These are phyloP conservation scores for Kluyveromyces marxianus DNA, from an alignment of 1,139 yeast species.

Conservation along the genomic window DNA sequence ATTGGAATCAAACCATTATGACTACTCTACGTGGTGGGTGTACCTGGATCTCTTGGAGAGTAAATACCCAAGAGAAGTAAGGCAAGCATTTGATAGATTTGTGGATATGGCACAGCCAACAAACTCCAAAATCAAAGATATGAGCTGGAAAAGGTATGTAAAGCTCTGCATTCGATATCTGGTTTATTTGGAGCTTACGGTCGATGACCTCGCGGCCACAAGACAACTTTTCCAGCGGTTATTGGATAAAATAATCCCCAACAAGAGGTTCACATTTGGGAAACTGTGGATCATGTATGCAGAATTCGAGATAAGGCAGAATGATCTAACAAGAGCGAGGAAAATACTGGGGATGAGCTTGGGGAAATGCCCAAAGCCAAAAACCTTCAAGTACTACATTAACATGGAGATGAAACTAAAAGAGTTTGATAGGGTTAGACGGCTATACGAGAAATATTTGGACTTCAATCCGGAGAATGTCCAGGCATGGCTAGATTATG, in stretches of 20 bases:
- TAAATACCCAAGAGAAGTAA: conserved; percentile 28
- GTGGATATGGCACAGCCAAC: conserved; percentile 32
- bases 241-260: conserved; percentile 44
- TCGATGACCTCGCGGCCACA: conserved; percentile 39
- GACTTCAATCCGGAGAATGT: conserved; percentile 43
- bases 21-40: conserved; percentile 81
- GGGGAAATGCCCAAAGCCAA: conserved; percentile 56
- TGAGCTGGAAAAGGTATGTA: conserved; percentile 60
- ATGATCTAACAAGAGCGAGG: conserved; percentile 46
- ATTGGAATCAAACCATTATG: conserved; percentile 41
- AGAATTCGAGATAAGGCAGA: conserved; percentile 66
- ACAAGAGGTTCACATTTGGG: conserved; percentile 53
- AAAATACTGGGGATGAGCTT: conserved; percentile 66
- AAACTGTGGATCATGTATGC: conserved; percentile 69
- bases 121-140: conserved; percentile 26
- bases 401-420: conserved; percentile 43
- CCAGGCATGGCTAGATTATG: conserved; percentile 50
- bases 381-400: conserved; percentile 58
- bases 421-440: conserved; percentile 74
- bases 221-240: conserved; percentile 46
- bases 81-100: conserved; percentile 41
- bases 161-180: conserved; percentile 66
- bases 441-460: conserved; percentile 59
- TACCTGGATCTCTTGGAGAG: conserved; percentile 42
- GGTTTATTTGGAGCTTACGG: conserved; percentile 50